Conservation (phyloP, 441 rosid species). For the Pelargonium australe region DNA sequence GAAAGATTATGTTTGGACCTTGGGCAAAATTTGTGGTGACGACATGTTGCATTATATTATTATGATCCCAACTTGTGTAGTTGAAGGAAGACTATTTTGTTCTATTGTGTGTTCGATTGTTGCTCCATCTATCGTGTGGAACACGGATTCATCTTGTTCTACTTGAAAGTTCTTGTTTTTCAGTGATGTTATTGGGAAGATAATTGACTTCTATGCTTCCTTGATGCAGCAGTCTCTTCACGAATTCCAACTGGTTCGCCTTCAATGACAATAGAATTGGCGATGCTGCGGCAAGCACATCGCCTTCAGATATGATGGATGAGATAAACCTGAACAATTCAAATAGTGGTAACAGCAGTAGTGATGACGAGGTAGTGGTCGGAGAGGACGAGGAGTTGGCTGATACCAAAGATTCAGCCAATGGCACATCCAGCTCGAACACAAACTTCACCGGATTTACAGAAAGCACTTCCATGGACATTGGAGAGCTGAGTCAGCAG, state of each 20-base stretch:
- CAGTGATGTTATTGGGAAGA: slow-evolving; percentile 24
- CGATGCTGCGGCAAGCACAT: slow-evolving; percentile 41
- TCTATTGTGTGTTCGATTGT: background rate
- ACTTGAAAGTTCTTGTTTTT: background rate
- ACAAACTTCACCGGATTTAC: slow-evolving; percentile 32
- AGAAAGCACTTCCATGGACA: slow-evolving; percentile 18
- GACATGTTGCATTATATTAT: too few relatives aligned
- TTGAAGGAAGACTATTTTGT: too few relatives aligned
- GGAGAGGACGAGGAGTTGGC: slow-evolving; percentile 78
- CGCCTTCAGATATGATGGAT: slow-evolving; percentile 59
- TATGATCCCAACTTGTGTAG: too few relatives aligned
- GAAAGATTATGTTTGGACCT: too few relatives aligned
- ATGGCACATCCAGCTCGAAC: slow-evolving; percentile 54
- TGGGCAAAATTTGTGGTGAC: background rate
- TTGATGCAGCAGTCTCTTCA: slow-evolving; percentile 53
- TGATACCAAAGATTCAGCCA: slow-evolving; percentile 45
- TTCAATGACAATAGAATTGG: slow-evolving; percentile 57
- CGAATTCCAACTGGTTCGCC: slow-evolving; percentile 96
- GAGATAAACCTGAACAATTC: slow-evolving; percentile 56
- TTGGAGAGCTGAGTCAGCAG: slow-evolving; percentile 24
- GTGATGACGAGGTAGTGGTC: slow-evolving; percentile 91
- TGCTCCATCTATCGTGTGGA: background rate
- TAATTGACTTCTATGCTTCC: too few relatives aligned
- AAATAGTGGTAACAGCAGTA: slow-evolving; percentile 59
- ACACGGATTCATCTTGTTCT: background rate